A percentile compares a stretch with the other conserved stretches of the same genome.
phyloP scores from a whole-genome alignment of 2,329 filamentous ascomycete genomes.

The Stenocarpella maydis region DNA sequence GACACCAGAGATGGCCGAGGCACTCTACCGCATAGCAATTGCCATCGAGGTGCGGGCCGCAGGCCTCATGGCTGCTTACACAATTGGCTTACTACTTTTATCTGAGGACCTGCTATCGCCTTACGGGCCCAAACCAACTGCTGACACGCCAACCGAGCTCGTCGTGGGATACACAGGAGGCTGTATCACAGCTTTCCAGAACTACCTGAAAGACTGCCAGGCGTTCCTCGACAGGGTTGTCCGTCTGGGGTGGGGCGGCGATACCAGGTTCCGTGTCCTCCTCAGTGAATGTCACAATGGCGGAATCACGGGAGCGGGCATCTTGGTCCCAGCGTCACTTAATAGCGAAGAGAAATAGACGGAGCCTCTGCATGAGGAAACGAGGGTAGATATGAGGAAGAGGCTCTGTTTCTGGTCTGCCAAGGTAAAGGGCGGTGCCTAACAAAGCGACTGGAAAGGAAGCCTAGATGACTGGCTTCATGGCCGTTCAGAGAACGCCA shows the following conservation, averaged over 20 bases:
- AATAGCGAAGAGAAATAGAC: conserved; percentile 37
- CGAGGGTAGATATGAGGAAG: background rate
- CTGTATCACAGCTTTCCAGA: conserved; percentile 81
- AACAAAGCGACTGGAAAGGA: background rate
- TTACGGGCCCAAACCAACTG: background rate
- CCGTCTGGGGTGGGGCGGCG: conserved; percentile 47
- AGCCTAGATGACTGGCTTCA: background rate
- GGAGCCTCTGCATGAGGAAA: background rate
- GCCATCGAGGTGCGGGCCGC: conserved; percentile 77
- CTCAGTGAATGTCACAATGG: conserved; percentile 67
- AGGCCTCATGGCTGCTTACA: conserved; percentile 76
- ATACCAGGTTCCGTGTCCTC: conserved; percentile 48
- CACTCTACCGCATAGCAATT: conserved; percentile 72
- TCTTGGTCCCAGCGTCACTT: conserved; percentile 60
- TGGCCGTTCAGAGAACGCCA: background rate
- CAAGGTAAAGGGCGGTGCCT: background rate
- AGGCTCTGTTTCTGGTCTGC: background rate
- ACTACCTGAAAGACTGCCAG: conserved; percentile 76
- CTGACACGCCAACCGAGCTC: conserved; percentile 56
- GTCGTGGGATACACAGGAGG: conserved; percentile 83
- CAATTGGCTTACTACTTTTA: conserved; percentile 73
- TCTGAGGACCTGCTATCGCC: conserved; percentile 68
- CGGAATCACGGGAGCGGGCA: conserved; percentile 68
- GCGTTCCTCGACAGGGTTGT: conserved; percentile 68
- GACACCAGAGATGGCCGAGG: conserved; percentile 66